These are phyloP conservation scores for Chaetomium tenue DNA, from an alignment of 495 filamentous ascomycete species.

Conservation along the genomic window DNA sequence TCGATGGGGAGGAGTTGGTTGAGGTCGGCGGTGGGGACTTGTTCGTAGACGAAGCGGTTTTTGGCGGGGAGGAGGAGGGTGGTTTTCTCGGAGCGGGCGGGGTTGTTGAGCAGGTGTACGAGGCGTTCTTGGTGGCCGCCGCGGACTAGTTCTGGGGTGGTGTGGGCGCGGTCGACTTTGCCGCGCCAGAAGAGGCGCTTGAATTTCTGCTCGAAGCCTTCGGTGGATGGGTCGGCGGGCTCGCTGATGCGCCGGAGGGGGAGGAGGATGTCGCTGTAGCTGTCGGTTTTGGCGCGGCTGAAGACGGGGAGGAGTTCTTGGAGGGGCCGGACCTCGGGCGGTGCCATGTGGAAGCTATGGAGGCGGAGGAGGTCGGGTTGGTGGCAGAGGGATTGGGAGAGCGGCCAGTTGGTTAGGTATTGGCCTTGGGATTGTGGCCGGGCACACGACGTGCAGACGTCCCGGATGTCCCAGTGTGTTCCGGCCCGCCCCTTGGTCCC, in stretches of 20 bases:
- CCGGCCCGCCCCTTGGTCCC: slow-evolving; percentile 57
- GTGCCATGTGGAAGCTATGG: slow-evolving; percentile 67
- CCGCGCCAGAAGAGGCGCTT: slow-evolving; percentile 64
- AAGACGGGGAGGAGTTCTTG: slow-evolving; percentile 70
- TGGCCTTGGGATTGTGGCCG: slow-evolving; percentile 65
- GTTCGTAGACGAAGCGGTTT: slow-evolving; percentile 38
- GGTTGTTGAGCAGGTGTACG: slow-evolving; percentile 59
- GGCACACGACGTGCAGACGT: slow-evolving; percentile 61
- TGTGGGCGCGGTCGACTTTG: slow-evolving; percentile 33
- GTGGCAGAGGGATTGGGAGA: slow-evolving; percentile 68
- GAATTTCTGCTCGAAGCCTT: slow-evolving; percentile 51
- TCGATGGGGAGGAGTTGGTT: slow-evolving; percentile 43
- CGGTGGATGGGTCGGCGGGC: neutral
- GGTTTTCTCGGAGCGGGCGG: slow-evolving; percentile 34
- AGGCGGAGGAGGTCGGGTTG: slow-evolving; percentile 74
- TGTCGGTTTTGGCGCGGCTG: slow-evolving; percentile 65
- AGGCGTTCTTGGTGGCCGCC: slow-evolving; percentile 58
- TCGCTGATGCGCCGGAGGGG: slow-evolving; percentile 61
- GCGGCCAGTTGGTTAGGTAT: slow-evolving; percentile 63
- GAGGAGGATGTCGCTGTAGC: slow-evolving; percentile 71
- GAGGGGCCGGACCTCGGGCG: slow-evolving; percentile 59
- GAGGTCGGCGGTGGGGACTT: slow-evolving; percentile 32
- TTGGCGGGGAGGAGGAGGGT: slow-evolving; percentile 42
- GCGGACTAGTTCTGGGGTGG: slow-evolving; percentile 36
- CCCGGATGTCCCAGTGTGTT: slow-evolving; percentile 50